phyloP scores from a whole-genome alignment of 108 stramenopile species.

The Skeletonema potamos region DNA sequence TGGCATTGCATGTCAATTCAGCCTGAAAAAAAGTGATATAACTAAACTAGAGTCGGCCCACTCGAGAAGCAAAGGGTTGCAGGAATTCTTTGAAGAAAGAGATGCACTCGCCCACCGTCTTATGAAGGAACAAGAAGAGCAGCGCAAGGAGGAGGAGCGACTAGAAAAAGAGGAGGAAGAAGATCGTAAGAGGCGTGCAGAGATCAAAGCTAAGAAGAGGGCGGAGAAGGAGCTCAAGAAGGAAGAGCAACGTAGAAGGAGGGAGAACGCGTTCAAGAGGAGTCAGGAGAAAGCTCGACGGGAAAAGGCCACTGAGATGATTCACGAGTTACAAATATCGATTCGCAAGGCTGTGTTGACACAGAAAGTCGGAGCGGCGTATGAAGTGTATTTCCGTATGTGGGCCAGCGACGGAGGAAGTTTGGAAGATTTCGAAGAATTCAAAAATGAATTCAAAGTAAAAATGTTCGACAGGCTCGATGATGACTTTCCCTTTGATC shows the following conservation, averaged over 20 bases:
- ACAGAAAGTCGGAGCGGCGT: background rate
- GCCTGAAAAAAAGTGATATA: background rate
- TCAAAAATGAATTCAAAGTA: background rate
- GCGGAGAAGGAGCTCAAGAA: background rate
- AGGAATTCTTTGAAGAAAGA: background rate
- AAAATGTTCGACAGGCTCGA: background rate
- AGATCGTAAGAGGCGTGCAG: background rate
- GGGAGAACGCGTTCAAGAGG: slow-evolving; percentile 2
- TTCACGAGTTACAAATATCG: background rate
- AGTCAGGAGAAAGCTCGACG: slow-evolving; percentile 1
- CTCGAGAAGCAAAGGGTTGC: background rate
- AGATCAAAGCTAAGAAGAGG: background rate
- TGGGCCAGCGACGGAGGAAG: background rate
- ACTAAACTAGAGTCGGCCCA: background rate
- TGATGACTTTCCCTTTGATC: background rate
- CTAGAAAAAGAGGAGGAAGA: background rate
- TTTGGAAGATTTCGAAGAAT: background rate
- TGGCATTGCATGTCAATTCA: background rate
- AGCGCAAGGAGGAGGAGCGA: background rate
- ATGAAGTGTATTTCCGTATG: background rate
- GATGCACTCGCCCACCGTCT: background rate
- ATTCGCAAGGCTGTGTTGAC: background rate
- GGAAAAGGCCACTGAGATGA: background rate
- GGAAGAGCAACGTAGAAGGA: background rate
- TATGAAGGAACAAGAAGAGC: background rate